phyloP scores from a whole-genome alignment of 139 green algal genomes.

The Mychonastes homosphaera region DNA sequence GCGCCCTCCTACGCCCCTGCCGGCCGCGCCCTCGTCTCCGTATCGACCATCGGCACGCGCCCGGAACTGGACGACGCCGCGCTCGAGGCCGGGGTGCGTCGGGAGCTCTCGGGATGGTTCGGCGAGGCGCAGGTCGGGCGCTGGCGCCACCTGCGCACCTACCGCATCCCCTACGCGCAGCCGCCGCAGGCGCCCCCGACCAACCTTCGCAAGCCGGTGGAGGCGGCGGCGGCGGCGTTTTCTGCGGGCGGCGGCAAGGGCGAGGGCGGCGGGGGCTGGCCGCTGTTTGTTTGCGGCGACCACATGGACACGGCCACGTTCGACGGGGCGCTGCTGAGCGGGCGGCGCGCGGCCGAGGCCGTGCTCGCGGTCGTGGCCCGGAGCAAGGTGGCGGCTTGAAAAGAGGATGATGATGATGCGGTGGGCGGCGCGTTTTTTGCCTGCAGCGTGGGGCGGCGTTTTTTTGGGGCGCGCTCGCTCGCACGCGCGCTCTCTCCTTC shows the following conservation, averaged over 20 bases:
- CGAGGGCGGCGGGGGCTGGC: conserved; percentile 30
- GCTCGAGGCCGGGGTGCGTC: conserved; percentile 50
- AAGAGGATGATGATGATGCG: no score
- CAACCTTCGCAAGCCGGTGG: conserved; percentile 49
- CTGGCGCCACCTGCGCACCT: conserved; percentile 69
- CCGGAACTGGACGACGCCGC: conserved; percentile 57
- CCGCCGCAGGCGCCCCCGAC: conserved; percentile 74
- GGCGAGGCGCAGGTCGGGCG: conserved; percentile 38
- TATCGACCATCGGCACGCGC: conserved; percentile 71
- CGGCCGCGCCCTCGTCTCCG: conserved; percentile 78
- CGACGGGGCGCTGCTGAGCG: conserved; percentile 72
- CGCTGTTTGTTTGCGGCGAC: conserved; percentile 72
- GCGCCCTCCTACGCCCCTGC: conserved; percentile 72
- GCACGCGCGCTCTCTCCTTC: no score
- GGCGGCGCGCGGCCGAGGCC: conserved; percentile 64
- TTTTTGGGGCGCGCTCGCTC: no score
- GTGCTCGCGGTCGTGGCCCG: conserved; percentile 25
- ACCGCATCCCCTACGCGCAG: conserved; percentile 88
- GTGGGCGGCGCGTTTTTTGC: no score
- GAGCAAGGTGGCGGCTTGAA: not conserved
- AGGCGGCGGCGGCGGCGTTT: conserved; percentile 21
- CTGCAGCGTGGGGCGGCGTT: no score
- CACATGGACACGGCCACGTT: conserved; percentile 80
- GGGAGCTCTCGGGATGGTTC: conserved; percentile 80
- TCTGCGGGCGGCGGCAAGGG: conserved; percentile 42